Evolutionary conservation across 2,329 filamentous ascomycete species (phyloP).

Genomic region (Fusarium sarcochroum): DNA sequence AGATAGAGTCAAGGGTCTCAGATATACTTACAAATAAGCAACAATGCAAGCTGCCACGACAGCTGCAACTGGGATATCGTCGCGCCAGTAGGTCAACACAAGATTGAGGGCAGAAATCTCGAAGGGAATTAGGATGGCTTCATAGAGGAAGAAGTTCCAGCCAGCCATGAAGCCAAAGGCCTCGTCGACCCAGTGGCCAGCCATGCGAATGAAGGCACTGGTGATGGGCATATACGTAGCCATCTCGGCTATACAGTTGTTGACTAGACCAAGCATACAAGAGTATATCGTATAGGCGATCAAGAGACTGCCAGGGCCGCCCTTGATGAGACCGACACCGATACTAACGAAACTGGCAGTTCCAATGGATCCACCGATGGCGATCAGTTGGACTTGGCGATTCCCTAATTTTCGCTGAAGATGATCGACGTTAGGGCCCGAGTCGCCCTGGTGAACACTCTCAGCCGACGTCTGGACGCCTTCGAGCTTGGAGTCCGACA

Average conservation of each 20-base stretch:
- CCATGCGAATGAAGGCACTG: conserved; percentile 36
- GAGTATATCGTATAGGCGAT: conserved; percentile 31
- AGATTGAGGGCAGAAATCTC: conserved; percentile 65
- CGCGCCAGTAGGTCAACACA: conserved; percentile 65
- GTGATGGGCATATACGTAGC: conserved; percentile 39
- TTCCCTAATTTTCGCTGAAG: conserved; percentile 39
- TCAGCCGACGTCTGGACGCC: too few species aligned
- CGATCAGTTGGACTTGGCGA: conserved; percentile 49
- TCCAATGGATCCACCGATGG: conserved; percentile 40
- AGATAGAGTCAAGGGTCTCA: too few species aligned
- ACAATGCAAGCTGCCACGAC: conserved; percentile 61
- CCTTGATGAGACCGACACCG: conserved; percentile 38
- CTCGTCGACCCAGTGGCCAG: conserved; percentile 39
- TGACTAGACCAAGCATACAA: conserved; percentile 30
- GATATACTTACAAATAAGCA: conserved; percentile 52
- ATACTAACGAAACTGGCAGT: conserved; percentile 43
- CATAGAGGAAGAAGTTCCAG: conserved; percentile 52
- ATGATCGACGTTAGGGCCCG: conserved; percentile 9
- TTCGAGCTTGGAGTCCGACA: too few species aligned
- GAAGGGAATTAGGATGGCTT: conserved; percentile 65
- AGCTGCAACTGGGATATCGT: conserved; percentile 59
- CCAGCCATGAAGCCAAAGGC: conserved; percentile 37
- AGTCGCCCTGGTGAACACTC: too few species aligned
- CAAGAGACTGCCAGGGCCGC: conserved; percentile 33
- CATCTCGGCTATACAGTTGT: conserved; percentile 42